These are phyloP conservation scores for Geotrichum fermentans DNA, from an alignment of 1,139 yeast species.

Conservation along the genomic window DNA sequence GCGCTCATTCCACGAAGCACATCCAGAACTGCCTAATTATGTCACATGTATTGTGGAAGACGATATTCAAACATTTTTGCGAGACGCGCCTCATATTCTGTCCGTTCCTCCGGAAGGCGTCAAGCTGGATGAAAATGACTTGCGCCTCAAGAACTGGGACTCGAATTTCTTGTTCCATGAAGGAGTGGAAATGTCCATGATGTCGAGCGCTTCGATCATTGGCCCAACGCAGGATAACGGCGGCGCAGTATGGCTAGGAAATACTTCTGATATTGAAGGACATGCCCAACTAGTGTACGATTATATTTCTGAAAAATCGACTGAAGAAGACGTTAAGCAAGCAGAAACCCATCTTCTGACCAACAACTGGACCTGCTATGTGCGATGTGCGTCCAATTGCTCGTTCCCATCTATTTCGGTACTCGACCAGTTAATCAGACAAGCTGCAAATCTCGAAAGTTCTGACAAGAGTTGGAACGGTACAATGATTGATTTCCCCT, in stretches of 20 bases:
- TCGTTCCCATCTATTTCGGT: constrained; percentile 44
- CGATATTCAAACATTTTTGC: constrained; percentile 26
- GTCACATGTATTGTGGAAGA: constrained; percentile 29
- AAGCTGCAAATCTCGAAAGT: constrained; percentile 21
- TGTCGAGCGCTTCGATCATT: constrained; percentile 73
- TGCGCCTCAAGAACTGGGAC: constrained; percentile 56
- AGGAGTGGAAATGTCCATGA: constrained; percentile 69
- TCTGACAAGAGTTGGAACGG: constrained; percentile 8
- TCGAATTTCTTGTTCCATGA: constrained; percentile 68
- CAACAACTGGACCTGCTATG: constrained; percentile 37
- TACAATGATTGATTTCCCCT: constrained; percentile 58
- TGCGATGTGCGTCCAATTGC: constrained; percentile 50
- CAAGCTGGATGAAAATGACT: constrained; percentile 29
- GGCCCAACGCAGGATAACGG: constrained; percentile 29
- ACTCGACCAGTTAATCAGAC: constrained; percentile 30
- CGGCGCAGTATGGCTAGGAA: constrained; percentile 71
- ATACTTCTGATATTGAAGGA: constrained; percentile 50
- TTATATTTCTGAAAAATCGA: constrained; percentile 10
- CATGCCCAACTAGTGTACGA: constrained; percentile 25
- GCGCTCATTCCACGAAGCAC: constrained; percentile 18
- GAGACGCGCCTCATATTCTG: constrained; percentile 31
- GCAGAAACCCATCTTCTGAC: constrained; percentile 9
- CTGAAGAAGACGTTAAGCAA: neutral
- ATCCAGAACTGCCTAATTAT: constrained; percentile 23
- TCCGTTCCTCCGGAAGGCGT: constrained; percentile 28